Evolutionary conservation across 257 asterid genomes (phyloP).

Genomic region (Handroanthus guayacan): DNA sequence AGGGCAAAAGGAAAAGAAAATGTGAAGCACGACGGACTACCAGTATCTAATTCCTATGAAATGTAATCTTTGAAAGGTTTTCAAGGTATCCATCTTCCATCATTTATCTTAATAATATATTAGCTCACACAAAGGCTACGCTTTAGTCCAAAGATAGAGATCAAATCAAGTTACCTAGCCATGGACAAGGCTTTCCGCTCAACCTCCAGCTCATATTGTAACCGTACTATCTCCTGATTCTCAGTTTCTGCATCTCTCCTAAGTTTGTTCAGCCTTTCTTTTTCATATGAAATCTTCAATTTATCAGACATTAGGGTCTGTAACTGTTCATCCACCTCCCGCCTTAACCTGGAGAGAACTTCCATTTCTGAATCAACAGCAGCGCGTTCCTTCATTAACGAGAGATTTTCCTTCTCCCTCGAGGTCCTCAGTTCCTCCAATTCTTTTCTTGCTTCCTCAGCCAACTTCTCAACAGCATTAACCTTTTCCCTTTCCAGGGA

Average conservation of each 20-base stretch:
- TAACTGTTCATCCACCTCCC: constrained; percentile 86
- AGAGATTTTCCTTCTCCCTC: constrained; percentile 78
- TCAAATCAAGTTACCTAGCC: constrained; percentile 63
- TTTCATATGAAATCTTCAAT: constrained; percentile 83
- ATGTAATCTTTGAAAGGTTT: background rate
- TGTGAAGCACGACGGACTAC: background rate
- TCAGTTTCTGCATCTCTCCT: constrained; percentile 81
- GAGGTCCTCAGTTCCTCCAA: constrained; percentile 76
- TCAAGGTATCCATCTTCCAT: no score
- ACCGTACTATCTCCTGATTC: constrained; percentile 77
- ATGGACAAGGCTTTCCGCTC: constrained; percentile 94
- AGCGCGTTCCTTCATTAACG: constrained; percentile 84
- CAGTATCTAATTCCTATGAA: constrained; percentile 7
- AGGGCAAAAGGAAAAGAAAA: constrained; percentile 20
- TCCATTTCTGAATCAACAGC: constrained; percentile 96
- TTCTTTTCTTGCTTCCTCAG: constrained; percentile 82
- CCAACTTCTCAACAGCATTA: constrained; percentile 74
- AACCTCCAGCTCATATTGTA: constrained; percentile 94
- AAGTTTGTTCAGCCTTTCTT: constrained; percentile 85
- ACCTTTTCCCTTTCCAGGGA: constrained; percentile 76
- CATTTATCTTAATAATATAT: no score
- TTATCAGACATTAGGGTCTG: constrained; percentile 72
- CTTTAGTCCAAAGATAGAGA: constrained; percentile 33
- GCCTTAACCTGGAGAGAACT: constrained; percentile 77
- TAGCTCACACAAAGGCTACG: constrained; percentile 11